Conservation (phyloP, 164 flowering plant genomes). For the Magnolia officinalis region DNA sequence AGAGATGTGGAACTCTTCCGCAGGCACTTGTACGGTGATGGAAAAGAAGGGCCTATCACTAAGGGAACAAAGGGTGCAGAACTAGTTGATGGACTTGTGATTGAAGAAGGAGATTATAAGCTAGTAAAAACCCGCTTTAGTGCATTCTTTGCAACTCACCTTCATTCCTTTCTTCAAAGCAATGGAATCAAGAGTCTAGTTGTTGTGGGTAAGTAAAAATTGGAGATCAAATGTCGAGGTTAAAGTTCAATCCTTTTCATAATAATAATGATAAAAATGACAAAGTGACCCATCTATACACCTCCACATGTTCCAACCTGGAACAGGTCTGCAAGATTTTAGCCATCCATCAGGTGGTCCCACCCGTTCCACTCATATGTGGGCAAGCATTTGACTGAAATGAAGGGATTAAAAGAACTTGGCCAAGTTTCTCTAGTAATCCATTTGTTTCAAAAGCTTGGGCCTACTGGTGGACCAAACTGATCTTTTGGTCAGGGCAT, state of each 20-base stretch:
- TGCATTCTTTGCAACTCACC: slow-evolving; percentile 89
- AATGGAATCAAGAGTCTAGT: slow-evolving; percentile 50
- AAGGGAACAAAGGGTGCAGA: slow-evolving; percentile 79
- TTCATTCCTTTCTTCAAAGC: slow-evolving; percentile 66
- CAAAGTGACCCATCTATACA: too few relatives aligned
- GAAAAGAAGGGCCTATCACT: slow-evolving; percentile 52
- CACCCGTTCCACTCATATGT: too few relatives aligned
- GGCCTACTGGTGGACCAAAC: too few relatives aligned
- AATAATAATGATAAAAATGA: neutral
- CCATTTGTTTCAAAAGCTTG: too few relatives aligned
- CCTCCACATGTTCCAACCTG: too few relatives aligned
- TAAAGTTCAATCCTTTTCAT: neutral
- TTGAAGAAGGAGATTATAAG: slow-evolving; percentile 78
- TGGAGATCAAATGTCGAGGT: neutral
- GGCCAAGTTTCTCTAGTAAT: too few relatives aligned
- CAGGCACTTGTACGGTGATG: slow-evolving; percentile 51
- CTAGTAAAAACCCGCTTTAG: slow-evolving; percentile 89
- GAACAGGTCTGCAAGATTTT: too few relatives aligned
- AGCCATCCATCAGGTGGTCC: too few relatives aligned
- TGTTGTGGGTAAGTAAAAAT: slow-evolving; percentile 49
- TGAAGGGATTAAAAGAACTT: too few relatives aligned
- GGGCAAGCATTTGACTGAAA: too few relatives aligned
- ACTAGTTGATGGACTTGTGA: slow-evolving; percentile 72
- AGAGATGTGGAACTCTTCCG: slow-evolving; percentile 91
- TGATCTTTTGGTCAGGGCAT: too few relatives aligned